Conservation (phyloP, 2,329 filamentous ascomycete species). For the Sphaerulina musiva region DNA sequence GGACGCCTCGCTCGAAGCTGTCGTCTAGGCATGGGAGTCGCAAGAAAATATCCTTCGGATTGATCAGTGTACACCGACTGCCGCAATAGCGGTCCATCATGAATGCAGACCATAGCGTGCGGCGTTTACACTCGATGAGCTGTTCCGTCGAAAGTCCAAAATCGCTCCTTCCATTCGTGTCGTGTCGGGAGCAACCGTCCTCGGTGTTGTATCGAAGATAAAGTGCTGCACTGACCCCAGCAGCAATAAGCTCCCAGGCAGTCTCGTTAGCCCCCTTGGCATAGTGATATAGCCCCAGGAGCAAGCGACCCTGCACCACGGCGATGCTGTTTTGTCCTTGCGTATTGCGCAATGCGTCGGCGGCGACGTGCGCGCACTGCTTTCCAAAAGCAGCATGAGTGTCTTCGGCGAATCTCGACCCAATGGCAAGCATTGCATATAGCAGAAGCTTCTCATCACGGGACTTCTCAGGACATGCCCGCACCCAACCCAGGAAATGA, state of each 20-base stretch:
- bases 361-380: slow-evolving; percentile 50
- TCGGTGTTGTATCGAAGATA: slow-evolving; percentile 56
- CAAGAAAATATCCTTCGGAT: slow-evolving; percentile 59
- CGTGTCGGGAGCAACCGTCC: slow-evolving; percentile 33
- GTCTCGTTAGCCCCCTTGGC: slow-evolving; percentile 54
- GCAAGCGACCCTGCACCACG: slow-evolving; percentile 60
- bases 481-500: slow-evolving; percentile 52
- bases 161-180: slow-evolving; percentile 14
- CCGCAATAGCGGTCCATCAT: slow-evolving; percentile 60
- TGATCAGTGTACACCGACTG: slow-evolving; percentile 49
- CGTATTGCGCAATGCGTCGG: slow-evolving; percentile 50
- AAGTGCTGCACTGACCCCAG: slow-evolving; percentile 54
- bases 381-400: slow-evolving; percentile 38
- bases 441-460: slow-evolving; percentile 52
- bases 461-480: slow-evolving; percentile 35
- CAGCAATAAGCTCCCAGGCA: slow-evolving; percentile 58
- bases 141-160: slow-evolving; percentile 30
- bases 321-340: slow-evolving; percentile 54
- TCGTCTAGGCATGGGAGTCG: slow-evolving; percentile 57
- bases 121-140: slow-evolving; percentile 59
- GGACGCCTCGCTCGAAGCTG: slow-evolving; percentile 55
- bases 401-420: slow-evolving; percentile 50
- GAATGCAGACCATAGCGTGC: slow-evolving; percentile 67
- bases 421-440: slow-evolving; percentile 54
- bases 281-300: slow-evolving; percentile 61